Conservation (phyloP, 1,284 basidiomycete species). For the Pyrrhoderma lamaoense region DNA sequence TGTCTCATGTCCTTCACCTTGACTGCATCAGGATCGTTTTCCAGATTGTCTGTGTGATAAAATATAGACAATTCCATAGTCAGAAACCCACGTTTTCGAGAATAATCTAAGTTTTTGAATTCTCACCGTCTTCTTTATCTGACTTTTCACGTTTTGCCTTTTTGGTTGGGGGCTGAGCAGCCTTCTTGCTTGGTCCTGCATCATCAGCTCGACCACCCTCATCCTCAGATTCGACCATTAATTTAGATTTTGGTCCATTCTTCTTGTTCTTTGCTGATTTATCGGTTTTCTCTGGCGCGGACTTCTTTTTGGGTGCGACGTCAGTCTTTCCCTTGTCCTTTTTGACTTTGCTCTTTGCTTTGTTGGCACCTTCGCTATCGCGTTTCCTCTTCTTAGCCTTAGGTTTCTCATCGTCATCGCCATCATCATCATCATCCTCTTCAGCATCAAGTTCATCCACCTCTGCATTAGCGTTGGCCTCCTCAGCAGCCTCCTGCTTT, state of each 20-base stretch:
- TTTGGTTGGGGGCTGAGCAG: slow-evolving; percentile 57
- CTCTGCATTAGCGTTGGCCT: slow-evolving; percentile 56
- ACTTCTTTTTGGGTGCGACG: slow-evolving; percentile 33
- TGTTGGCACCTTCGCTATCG: slow-evolving; percentile 38
- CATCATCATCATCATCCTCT: slow-evolving; percentile 47
- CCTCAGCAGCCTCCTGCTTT: slow-evolving; percentile 37
- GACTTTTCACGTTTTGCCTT: slow-evolving; percentile 56
- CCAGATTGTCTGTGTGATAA: slow-evolving; percentile 33
- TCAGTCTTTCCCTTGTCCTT: slow-evolving; percentile 56
- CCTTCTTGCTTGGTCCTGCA: slow-evolving; percentile 46
- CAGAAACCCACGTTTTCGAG: neutral
- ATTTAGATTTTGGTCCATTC: slow-evolving; percentile 57
- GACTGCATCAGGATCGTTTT: slow-evolving; percentile 62
- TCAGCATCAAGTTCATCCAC: slow-evolving; percentile 61
- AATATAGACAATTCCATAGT: neutral
- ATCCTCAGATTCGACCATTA: slow-evolving; percentile 68
- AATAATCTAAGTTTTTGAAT: neutral
- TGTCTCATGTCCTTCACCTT: slow-evolving; percentile 86
- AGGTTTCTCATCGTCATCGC: slow-evolving; percentile 31
- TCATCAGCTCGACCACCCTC: slow-evolving; percentile 43
- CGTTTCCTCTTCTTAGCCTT: slow-evolving; percentile 45
- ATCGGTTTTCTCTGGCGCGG: slow-evolving; percentile 31
- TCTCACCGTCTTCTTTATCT: slow-evolving; percentile 46
- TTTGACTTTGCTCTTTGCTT: slow-evolving; percentile 49
- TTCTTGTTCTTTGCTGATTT: slow-evolving; percentile 43